Base-by-base conservation (phyloP, 2,329 filamentous ascomycete species). In the Penicillium sp. region DNA sequence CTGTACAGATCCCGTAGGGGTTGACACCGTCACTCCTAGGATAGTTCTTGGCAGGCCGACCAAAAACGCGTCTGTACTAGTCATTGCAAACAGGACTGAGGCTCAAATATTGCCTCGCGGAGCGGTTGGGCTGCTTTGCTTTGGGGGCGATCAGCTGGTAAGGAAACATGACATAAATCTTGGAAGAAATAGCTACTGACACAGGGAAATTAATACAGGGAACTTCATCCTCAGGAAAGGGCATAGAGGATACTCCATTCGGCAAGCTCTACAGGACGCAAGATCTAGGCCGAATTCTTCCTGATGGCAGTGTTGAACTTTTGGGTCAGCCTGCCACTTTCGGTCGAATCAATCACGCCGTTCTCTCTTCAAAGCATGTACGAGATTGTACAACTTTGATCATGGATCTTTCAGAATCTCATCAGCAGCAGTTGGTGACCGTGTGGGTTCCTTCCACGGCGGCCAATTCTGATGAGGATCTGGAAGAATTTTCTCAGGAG, bases 261-360 rank as follows among this genome's bases (percentile, higher is more conserved):
- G 90, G 90, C 1, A 80, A 82, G 1, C 68, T 96, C 0, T 95
- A 95, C 62, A 80, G 87, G 9, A 90, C 85, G 32, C 90, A 90
- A 0, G 90, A 96, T 59, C 76, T 88, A 58, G 90, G 89, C 0
- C 78, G 88, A 18, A 79, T 95, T 70, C 78, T 95, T 7, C 75
- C 82, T 0, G 86, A 94, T 61, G 86, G 87, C 0, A 85, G 84
- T 0, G 74, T 96, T 6, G 67, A 87, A 3, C 87, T 93, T 36
- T 68, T 81, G 39, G 89, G 90, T 0, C 86, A 91, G 55, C 76
- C 86, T 39, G 83, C 95, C 35, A 88, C 95, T 62, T 77, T 90
- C 9, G 79, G 80, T 1, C 89, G 94, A 62, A 85, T 95, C 46
- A 85, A 82, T 48, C 78, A 77, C 12, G 71, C 77, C 12, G 67